Conservation (phyloP, 306 rosid species). For the Vachellia pachyceras region DNA sequence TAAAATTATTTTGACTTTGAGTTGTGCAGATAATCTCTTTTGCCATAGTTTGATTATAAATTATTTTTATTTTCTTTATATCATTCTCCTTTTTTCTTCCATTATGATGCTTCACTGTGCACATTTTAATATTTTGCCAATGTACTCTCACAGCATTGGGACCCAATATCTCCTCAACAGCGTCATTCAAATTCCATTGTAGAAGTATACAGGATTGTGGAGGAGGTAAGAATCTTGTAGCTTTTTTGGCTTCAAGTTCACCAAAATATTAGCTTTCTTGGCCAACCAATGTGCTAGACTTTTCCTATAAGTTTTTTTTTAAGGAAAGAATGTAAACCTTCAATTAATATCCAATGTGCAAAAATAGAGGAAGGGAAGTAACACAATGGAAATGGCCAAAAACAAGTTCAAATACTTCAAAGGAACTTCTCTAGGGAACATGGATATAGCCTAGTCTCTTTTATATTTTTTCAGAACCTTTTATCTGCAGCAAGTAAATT, state of each 20-base stretch:
- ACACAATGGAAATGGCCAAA: constrained; percentile 3
- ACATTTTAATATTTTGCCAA: constrained; percentile 28
- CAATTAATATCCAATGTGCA: neutral
- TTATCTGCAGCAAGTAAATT: constrained; percentile 28
- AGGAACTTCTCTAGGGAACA: constrained; percentile 22
- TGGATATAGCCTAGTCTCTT: constrained; percentile 4
- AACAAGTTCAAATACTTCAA: constrained; percentile 14
- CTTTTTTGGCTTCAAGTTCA: constrained; percentile 22
- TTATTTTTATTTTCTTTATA: constrained; percentile 1
- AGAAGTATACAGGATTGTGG: constrained; percentile 96
- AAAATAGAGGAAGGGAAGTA: constrained; percentile 15
- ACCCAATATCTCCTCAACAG: constrained; percentile 93
- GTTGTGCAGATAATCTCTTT: neutral
- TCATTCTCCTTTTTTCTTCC: constrained; percentile 28
- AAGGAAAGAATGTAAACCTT: neutral
- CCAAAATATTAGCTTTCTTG: constrained; percentile 18
- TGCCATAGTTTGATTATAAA: constrained; percentile 17
- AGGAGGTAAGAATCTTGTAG: constrained; percentile 71
- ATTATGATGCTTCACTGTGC: constrained; percentile 19
- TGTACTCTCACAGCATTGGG: constrained; percentile 76
- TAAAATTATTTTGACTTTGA: neutral
- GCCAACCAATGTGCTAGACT: constrained; percentile 16
- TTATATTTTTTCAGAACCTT: constrained; percentile 29
- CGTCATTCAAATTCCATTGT: constrained; percentile 93
- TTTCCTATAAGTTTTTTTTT: constrained; percentile 13